phyloP scores from a whole-genome alignment of 2,329 filamentous ascomycete genomes.

The Mariannaea sp. region DNA sequence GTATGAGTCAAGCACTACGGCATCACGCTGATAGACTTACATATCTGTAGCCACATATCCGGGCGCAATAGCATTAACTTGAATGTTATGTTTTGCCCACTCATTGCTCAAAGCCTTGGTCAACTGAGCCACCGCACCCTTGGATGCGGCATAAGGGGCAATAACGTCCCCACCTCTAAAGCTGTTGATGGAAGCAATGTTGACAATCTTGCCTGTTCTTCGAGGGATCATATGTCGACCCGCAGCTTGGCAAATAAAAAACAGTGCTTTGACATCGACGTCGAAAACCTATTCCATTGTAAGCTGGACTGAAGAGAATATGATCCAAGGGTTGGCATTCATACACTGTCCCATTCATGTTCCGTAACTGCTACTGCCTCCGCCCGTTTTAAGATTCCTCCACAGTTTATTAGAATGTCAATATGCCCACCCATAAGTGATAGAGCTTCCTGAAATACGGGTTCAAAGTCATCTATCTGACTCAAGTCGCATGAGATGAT shows the following conservation, averaged over 20 bases:
- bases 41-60: constrained; percentile 15
- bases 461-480: constrained; percentile 10
- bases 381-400: constrained; percentile 10
- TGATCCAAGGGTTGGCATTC: background rate
- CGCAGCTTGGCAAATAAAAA: constrained; percentile 19
- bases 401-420: constrained; percentile 20
- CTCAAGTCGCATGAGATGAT: constrained; percentile 10
- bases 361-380: background rate
- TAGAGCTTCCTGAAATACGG: constrained; percentile 13
- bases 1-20: background rate
- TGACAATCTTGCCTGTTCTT: constrained; percentile 17
- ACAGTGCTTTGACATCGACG: constrained; percentile 14
- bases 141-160: constrained; percentile 11
- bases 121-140: constrained; percentile 18
- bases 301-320: background rate
- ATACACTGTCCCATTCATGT: constrained; percentile 17
- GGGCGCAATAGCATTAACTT: constrained; percentile 22
- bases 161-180: constrained; percentile 14
- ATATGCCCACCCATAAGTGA: constrained; percentile 8
- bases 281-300: constrained; percentile 7
- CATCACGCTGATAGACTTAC: background rate
- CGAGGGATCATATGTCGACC: constrained; percentile 16
- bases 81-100: constrained; percentile 18
- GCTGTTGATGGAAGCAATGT: constrained; percentile 14
- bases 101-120: constrained; percentile 21